Conservation (phyloP, 2,329 filamentous ascomycete genomes). For the Aspergillus ruber region DNA sequence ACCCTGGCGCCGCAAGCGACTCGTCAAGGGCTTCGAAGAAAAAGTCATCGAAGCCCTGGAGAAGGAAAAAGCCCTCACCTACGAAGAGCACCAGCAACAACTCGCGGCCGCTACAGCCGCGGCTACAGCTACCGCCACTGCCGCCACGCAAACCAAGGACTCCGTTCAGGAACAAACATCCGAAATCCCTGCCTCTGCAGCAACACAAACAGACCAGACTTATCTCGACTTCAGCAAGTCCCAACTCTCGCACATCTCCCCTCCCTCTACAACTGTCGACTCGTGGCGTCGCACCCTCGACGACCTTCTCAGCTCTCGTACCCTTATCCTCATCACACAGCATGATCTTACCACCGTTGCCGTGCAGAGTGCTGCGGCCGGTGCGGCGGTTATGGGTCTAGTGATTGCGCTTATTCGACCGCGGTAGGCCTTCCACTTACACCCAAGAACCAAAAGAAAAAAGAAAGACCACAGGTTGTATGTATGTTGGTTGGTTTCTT, state of each 20-base stretch:
- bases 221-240: conserved; percentile 15
- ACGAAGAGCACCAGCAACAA: background rate
- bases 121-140: background rate
- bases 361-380: conserved; percentile 60
- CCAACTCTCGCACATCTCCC: conserved; percentile 17
- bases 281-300: conserved; percentile 46
- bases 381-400: conserved; percentile 55
- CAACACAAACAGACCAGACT: background rate
- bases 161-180: background rate
- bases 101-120: background rate
- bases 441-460: background rate
- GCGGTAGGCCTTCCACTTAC: conserved; percentile 19
- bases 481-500: no score
- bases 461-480: background rate
- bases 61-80: conserved; percentile 51
- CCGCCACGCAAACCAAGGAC: background rate
- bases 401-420: conserved; percentile 47
- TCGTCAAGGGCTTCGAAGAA: conserved; percentile 77
- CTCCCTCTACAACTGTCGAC: conserved; percentile 25
- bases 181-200: background rate
- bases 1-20: conserved; percentile 75
- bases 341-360: conserved; percentile 64
- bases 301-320: conserved; percentile 62
- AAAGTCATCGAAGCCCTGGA: conserved; percentile 65
- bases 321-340: conserved; percentile 57